Conservation (phyloP, 2,329 filamentous ascomycete species). For the Didymella pomorum region DNA sequence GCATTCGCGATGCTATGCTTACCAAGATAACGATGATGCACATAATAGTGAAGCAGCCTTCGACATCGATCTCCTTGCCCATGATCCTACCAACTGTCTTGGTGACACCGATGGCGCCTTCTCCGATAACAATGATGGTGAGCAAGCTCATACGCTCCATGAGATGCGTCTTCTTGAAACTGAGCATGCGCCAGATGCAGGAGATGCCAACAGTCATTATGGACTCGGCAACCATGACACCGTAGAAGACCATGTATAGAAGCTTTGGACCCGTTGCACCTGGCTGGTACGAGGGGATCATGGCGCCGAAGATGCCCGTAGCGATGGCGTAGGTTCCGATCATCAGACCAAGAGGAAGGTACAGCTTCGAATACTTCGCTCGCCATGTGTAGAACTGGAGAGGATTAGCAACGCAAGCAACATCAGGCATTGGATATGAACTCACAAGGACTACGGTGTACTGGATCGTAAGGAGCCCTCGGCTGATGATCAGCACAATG, state of each 20-base stretch:
- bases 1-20: constrained; percentile 10
- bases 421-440: not conserved
- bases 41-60: constrained; percentile 48
- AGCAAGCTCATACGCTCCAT: constrained; percentile 70
- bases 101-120: constrained; percentile 69
- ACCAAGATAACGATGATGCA: constrained; percentile 49
- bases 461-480: constrained; percentile 43
- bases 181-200: constrained; percentile 63
- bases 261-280: constrained; percentile 21
- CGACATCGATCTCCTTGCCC: constrained; percentile 48
- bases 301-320: constrained; percentile 42
- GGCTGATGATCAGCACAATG: constrained; percentile 47
- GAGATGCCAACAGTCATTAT: constrained; percentile 62
- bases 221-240: constrained; percentile 62
- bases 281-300: constrained; percentile 46
- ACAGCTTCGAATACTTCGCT: constrained; percentile 44
- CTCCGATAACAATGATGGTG: constrained; percentile 72
- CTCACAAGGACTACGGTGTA: constrained; percentile 45
- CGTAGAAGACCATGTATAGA: constrained; percentile 49
- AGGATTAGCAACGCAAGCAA: not conserved
- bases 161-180: constrained; percentile 69
- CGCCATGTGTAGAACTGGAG: constrained; percentile 40
- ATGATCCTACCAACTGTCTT: constrained; percentile 58
- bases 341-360: constrained; percentile 45
- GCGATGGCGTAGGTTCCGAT: constrained; percentile 38